A percentile compares a stretch with the other conserved stretches of the same genome.
Evolutionary conservation across 1,284 basidiomycete species (phyloP).

Genomic region (Rhodofomes roseus): DNA sequence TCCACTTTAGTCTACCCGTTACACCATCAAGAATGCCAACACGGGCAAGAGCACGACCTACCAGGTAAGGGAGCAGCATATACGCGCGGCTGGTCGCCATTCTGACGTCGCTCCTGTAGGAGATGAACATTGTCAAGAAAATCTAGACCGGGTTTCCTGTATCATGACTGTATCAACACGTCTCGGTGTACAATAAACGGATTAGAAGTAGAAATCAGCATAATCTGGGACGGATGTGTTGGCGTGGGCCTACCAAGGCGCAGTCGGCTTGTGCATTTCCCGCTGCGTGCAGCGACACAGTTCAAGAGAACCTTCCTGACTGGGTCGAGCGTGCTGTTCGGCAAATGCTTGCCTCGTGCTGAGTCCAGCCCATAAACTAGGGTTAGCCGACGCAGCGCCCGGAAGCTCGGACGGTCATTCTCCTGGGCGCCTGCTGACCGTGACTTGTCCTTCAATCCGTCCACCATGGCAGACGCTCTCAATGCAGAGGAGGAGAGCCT

Average conservation of each 20-base stretch:
- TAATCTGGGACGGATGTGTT: too few relatives aligned
- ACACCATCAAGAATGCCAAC: constrained; percentile 41
- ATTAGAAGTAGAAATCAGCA: background rate
- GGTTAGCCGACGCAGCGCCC: background rate
- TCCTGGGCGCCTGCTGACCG: background rate
- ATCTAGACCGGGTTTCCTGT: constrained; percentile 5
- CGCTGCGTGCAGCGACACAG: too few relatives aligned
- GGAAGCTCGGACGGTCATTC: background rate
- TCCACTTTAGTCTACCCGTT: constrained; percentile 26
- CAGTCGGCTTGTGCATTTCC: too few relatives aligned
- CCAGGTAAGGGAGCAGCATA: constrained; percentile 22
- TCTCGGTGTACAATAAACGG: background rate
- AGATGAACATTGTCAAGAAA: constrained; percentile 38
- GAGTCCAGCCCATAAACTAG: background rate
- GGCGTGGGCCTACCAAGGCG: too few relatives aligned
- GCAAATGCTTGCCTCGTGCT: background rate
- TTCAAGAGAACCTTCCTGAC: background rate
- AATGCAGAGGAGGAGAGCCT: constrained; percentile 27
- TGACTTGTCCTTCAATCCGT: background rate
- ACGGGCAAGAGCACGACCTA: constrained; percentile 40
- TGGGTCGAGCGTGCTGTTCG: background rate
- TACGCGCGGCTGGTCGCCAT: too few relatives aligned
- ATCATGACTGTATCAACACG: background rate
- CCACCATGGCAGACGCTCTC: constrained; percentile 25
- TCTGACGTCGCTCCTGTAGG: constrained; percentile 18